These are phyloP conservation scores for Adansonia madagascariensis DNA, from an alignment of 441 rosid species.

Conservation along the genomic window DNA sequence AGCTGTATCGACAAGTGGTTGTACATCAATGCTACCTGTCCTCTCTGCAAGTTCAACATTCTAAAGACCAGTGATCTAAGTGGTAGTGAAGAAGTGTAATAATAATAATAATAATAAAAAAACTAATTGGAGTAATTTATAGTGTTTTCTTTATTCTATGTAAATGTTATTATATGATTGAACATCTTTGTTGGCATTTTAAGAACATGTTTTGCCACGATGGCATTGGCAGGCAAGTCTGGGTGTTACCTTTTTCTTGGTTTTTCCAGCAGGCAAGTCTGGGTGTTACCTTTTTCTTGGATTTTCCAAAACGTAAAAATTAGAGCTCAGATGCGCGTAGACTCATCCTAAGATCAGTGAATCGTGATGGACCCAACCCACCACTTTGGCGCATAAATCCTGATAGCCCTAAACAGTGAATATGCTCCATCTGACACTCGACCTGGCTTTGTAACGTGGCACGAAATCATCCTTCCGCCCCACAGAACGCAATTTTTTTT, in stretches of 20 bases:
- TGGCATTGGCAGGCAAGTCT: not conserved
- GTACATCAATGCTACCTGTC: constrained; percentile 62
- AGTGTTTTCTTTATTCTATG: not conserved
- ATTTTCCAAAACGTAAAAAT: not conserved
- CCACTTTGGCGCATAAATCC: too few species aligned
- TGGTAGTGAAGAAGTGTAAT: constrained; percentile 42
- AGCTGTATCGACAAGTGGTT: constrained; percentile 66
- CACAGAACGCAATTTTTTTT: too few species aligned
- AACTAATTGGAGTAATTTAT: not conserved
- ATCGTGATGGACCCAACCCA: too few species aligned
- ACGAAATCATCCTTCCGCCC: too few species aligned
- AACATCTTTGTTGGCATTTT: not conserved
- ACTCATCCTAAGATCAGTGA: too few species aligned
- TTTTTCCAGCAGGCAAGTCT: not conserved
- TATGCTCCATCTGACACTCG: too few species aligned
- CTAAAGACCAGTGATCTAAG: constrained; percentile 45
- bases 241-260: too few species aligned
- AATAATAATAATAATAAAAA: too few species aligned
- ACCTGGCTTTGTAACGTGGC: too few species aligned
- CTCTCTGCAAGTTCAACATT: constrained; percentile 76
- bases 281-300: too few species aligned
- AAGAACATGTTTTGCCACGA: constrained; percentile 7
- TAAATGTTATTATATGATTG: not conserved
- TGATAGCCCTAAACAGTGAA: too few species aligned
- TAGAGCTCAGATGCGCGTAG: too few species aligned